These are phyloP conservation scores for Lunularia cruciata DNA, from an alignment of 225 moss, liverwort and hornwort species.

Conservation along the genomic window DNA sequence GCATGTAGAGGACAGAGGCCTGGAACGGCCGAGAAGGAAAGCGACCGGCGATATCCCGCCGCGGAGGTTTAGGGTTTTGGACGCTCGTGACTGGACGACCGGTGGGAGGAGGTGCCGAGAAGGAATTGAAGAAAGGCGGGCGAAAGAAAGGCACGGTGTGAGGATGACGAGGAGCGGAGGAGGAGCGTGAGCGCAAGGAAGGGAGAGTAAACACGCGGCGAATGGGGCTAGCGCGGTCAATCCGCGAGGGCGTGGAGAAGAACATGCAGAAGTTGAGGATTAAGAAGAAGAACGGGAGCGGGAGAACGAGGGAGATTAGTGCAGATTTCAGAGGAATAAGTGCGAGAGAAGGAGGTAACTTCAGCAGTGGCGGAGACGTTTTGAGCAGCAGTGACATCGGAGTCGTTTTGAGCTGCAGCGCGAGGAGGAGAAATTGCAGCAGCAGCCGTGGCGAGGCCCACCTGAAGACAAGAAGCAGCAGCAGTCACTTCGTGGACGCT, in stretches of 20 bases:
- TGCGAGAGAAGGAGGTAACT: background rate
- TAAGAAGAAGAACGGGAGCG: conserved; percentile 13
- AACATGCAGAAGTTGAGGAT: conserved; percentile 22
- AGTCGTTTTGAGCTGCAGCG: background rate
- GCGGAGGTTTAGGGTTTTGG: conserved; percentile 6
- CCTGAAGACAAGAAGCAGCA: background rate
- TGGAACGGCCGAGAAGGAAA: background rate
- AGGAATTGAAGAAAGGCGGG: background rate
- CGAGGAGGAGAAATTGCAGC: background rate
- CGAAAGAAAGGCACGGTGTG: background rate
- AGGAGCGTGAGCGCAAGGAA: no score
- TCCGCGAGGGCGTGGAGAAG: conserved; percentile 21
- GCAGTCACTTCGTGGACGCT: background rate
- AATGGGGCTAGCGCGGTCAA: conserved; percentile 25
- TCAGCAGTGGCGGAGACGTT: background rate
- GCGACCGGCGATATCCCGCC: background rate
- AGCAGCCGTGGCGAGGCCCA: background rate
- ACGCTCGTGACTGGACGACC: background rate
- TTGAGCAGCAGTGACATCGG: conserved; percentile 7
- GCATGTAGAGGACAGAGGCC: no score
- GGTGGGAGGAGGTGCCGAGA: background rate
- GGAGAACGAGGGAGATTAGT: conserved; percentile 4
- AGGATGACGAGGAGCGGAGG: background rate
- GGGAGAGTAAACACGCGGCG: conserved; percentile 18
- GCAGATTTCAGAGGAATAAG: conserved; percentile 5